Evolutionary conservation across 805 yeast species (phyloP), one percentile per base, ranked within the genome.

Genomic region (Pachysolen tannophilus): DNA sequence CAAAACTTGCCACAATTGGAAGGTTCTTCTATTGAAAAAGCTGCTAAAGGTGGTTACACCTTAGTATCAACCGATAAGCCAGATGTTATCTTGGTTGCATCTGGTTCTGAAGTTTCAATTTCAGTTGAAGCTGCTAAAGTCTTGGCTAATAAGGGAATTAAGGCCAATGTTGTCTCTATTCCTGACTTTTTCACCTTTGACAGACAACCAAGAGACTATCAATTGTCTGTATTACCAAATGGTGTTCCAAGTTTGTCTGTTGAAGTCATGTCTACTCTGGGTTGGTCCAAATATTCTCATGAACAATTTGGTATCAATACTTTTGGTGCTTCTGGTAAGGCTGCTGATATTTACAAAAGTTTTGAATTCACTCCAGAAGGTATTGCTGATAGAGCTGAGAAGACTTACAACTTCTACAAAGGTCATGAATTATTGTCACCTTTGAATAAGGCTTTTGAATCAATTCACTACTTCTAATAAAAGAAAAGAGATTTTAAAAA

Each of bases 251-350:
- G 85, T 57, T 46, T 92, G 64, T 85, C 96, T 38, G 84, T 90
- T 46, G 98, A 92, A 76, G 97, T 87, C 35, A 71, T 86, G 78
- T 64, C 94, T 38, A 78, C 95, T 36, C 68, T 73, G 51, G 96
- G 96, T 40, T 92, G 98, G 98, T 69, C 80, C 52, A 83, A 79
- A 65, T 92, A 87, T 72, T 76, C 97, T 41, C 98, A 92, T 69
- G 94, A 83, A 71, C 94, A 87, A 63, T 85, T 90, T 54, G 96
- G 97, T 66, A 72, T 92, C 56, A 78, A 86, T 76, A 78, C 85
- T 69, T 92, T 92, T 59, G 98, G 98, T 75, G 92, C 88, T 43
- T 87, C 97, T 42, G 98, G 95, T 60, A 82, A 84, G 61, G 92
- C 81, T 56, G 63, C 65, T 40, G 85, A 82, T 44, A 73, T 90